A percentile compares a stretch with the other conserved stretches of the same genome.
Evolutionary conservation across 2,329 filamentous ascomycete genomes (phyloP).

Genomic region (Fusarium illudens): DNA sequence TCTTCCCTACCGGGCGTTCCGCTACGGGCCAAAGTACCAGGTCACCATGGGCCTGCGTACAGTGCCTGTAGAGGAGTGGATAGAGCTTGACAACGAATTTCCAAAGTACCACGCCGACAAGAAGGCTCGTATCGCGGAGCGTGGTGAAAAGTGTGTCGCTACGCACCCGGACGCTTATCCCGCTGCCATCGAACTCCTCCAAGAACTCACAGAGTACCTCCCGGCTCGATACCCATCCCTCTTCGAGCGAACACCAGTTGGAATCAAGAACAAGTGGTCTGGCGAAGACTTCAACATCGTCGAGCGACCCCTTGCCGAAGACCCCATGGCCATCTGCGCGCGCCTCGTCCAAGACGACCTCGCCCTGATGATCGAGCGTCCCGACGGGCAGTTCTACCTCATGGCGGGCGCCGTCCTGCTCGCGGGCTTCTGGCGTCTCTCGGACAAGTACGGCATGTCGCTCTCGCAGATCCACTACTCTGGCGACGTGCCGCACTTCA

Average conservation of each 20-base stretch:
- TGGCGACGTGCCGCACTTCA: conserved; percentile 77
- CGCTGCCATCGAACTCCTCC: conserved; percentile 77
- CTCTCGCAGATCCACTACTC: conserved; percentile 82
- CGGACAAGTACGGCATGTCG: conserved; percentile 83
- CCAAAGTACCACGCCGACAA: conserved; percentile 78
- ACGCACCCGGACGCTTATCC: conserved; percentile 76
- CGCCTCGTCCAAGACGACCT: conserved; percentile 83
- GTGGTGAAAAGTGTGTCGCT: conserved; percentile 71
- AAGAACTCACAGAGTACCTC: conserved; percentile 76
- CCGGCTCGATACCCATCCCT: conserved; percentile 78
- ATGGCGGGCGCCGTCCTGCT: conserved; percentile 79
- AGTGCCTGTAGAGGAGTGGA: conserved; percentile 78
- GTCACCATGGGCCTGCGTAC: conserved; percentile 80
- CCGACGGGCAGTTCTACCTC: conserved; percentile 83
- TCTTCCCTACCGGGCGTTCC: conserved; percentile 80
- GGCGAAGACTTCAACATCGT: conserved; percentile 75
- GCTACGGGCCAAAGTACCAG: conserved; percentile 78
- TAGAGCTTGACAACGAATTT: conserved; percentile 85
- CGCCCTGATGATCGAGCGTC: conserved; percentile 80
- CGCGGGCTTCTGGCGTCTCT: conserved; percentile 83
- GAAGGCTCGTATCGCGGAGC: conserved; percentile 69
- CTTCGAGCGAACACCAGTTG: conserved; percentile 69
- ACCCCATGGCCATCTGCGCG: conserved; percentile 79
- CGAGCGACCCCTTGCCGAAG: conserved; percentile 71
- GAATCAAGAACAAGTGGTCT: conserved; percentile 76